phyloP scores from a whole-genome alignment of 2,329 filamentous ascomycete genomes.

The Fusarium keratoplasticum region DNA sequence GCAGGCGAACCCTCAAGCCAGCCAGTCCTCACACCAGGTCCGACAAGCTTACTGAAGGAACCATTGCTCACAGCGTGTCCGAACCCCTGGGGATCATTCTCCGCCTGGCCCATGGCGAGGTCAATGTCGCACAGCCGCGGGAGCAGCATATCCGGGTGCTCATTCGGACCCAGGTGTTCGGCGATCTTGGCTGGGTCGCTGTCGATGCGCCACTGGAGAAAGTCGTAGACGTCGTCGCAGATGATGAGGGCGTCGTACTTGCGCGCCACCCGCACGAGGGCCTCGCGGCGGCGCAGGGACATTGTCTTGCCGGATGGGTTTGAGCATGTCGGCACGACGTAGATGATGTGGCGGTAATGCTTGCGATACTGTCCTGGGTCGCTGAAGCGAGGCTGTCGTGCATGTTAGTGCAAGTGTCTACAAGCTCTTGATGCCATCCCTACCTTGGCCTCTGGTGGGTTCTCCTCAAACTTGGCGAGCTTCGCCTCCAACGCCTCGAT shows the following conservation, averaged over 20 bases:
- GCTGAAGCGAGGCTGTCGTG: slow-evolving; percentile 63
- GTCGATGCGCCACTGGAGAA: slow-evolving; percentile 78
- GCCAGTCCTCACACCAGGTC: slow-evolving; percentile 85
- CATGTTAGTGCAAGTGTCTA: slow-evolving; percentile 1
- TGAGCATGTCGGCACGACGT: slow-evolving; percentile 87
- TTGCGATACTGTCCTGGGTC: slow-evolving; percentile 71
- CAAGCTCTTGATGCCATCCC: neutral
- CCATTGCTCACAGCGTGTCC: slow-evolving; percentile 89
- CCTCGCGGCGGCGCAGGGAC: slow-evolving; percentile 73
- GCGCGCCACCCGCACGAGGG: slow-evolving; percentile 81
- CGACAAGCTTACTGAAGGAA: slow-evolving; percentile 89
- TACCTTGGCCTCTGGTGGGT: slow-evolving; percentile 30
- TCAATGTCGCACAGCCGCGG: slow-evolving; percentile 87
- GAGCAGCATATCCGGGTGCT: slow-evolving; percentile 64
- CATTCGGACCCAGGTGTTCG: slow-evolving; percentile 42
- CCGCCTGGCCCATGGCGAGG: slow-evolving; percentile 67
- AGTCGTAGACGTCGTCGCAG: slow-evolving; percentile 94
- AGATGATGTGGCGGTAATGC: slow-evolving; percentile 88
- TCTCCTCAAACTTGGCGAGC: slow-evolving; percentile 46
- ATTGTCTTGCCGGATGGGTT: slow-evolving; percentile 91
- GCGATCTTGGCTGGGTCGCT: slow-evolving; percentile 21
- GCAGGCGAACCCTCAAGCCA: slow-evolving; percentile 81
- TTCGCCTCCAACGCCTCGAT: slow-evolving; percentile 60
- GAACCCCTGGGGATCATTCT: slow-evolving; percentile 64
- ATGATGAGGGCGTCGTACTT: slow-evolving; percentile 85